Percentiles rank a stretch among this genome's conserved stretches.
These are phyloP conservation scores for Lentinus tigrinus DNA, from an alignment of 768 basidiomycete species.

Conservation along the genomic window DNA sequence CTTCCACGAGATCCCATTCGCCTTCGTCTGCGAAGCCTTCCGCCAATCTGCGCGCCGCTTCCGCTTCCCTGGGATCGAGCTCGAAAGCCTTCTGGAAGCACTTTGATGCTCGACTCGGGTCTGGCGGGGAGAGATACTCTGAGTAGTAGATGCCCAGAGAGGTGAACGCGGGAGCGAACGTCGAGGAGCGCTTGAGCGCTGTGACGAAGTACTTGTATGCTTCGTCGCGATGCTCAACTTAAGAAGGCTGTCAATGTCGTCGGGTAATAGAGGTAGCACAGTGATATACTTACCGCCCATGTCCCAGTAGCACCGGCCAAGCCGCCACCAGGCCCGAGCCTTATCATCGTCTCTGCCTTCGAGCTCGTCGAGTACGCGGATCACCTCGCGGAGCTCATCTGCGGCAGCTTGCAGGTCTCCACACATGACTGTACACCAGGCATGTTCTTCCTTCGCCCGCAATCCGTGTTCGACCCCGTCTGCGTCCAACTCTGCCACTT, in stretches of 20 bases:
- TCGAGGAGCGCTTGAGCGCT: conserved; percentile 69
- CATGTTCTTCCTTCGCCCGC: conserved; percentile 76
- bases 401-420: conserved; percentile 47
- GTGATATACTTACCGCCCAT: conserved; percentile 53
- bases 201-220: conserved; percentile 80
- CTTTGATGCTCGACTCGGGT: conserved; percentile 83
- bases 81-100: conserved; percentile 99
- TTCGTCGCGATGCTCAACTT: conserved; percentile 53
- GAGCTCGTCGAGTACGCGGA: conserved; percentile 42
- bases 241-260: background rate
- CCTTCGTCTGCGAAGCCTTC: conserved; percentile 88
- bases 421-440: conserved; percentile 76
- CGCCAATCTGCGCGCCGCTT: conserved; percentile 81
- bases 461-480: conserved; percentile 47
- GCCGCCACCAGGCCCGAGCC: conserved; percentile 82
- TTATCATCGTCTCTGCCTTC: conserved; percentile 54
- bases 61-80: conserved; percentile 83
- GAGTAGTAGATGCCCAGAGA: conserved; percentile 90
- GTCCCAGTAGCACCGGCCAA: conserved; percentile 77
- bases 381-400: conserved; percentile 46
- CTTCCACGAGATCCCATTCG: conserved; percentile 95
- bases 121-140: conserved; percentile 66
- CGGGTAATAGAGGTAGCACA: background rate
- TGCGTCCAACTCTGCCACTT: conserved; percentile 48
- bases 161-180: conserved; percentile 90